A percentile compares a stretch with the other conserved stretches of the same genome.
Evolutionary conservation across 2,329 filamentous ascomycete species (phyloP).

Genomic region (Colletotrichum lupini): DNA sequence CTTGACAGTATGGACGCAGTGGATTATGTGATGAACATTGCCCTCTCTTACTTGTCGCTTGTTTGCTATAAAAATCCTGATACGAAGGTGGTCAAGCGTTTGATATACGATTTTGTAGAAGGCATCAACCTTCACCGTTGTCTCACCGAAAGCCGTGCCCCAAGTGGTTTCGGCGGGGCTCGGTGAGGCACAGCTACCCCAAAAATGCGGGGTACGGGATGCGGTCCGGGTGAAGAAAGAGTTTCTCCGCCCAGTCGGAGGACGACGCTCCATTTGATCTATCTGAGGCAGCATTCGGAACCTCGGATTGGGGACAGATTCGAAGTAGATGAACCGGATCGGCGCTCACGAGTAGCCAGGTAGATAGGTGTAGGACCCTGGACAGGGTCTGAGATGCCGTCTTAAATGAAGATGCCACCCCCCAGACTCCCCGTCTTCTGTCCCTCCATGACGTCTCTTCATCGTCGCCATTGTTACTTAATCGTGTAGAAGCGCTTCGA

Average conservation of each 20-base stretch:
- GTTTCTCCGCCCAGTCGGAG: constrained; percentile 30
- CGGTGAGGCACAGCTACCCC: background rate
- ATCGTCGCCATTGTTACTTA: too few relatives aligned
- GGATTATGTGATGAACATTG: too few relatives aligned
- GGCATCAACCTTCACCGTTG: background rate
- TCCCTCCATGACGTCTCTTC: background rate
- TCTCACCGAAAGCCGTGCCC: background rate
- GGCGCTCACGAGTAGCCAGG: too few relatives aligned
- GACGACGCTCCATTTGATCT: constrained; percentile 33
- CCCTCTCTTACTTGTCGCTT: too few relatives aligned
- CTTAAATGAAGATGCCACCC: background rate
- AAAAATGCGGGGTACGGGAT: background rate
- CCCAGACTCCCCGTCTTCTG: too few relatives aligned
- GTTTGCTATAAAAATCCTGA: too few relatives aligned
- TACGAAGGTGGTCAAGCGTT: background rate
- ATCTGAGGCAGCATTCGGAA: constrained; percentile 15
- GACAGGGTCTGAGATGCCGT: background rate
- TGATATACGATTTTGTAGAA: background rate
- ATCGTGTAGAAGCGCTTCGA: background rate
- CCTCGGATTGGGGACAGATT: background rate
- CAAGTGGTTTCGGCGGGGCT: background rate
- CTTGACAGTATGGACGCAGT: too few relatives aligned
- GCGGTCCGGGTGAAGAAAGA: background rate
- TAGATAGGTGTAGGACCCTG: too few relatives aligned
- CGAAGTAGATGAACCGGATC: too few relatives aligned